Conservation (phyloP, 176 grass and related monocot species). For the Cenchrus fungigraminus region DNA sequence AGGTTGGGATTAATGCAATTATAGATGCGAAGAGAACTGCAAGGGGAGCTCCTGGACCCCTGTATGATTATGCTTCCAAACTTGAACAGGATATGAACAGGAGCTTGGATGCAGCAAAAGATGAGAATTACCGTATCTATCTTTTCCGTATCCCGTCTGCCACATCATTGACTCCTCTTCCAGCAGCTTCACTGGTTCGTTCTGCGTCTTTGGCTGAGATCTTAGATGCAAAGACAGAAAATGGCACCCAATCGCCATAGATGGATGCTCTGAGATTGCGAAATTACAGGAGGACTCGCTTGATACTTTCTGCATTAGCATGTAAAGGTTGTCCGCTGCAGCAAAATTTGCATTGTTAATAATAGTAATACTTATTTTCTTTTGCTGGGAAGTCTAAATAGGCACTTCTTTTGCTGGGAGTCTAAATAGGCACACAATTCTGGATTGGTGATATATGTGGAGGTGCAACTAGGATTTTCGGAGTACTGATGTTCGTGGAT, state of each 20-base stretch:
- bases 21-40: conserved; percentile 56
- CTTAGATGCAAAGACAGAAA: conserved; percentile 45
- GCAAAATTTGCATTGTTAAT: background rate
- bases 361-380: background rate
- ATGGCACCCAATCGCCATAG: conserved; percentile 9
- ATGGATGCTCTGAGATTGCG: background rate
- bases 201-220: conserved; percentile 43
- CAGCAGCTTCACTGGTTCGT: conserved; percentile 60
- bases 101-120: conserved; percentile 54
- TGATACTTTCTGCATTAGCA: background rate
- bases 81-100: conserved; percentile 57
- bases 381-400: background rate
- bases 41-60: conserved; percentile 49
- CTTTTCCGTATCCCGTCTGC: conserved; percentile 55
- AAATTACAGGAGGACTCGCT: background rate
- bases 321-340: conserved; percentile 7
- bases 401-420: background rate
- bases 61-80: conserved; percentile 56
- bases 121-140: conserved; percentile 62
- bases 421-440: conserved; percentile 12
- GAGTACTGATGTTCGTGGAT: background rate
- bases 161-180: conserved; percentile 39
- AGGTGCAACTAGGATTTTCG: background rate
- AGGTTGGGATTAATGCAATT: conserved; percentile 49
- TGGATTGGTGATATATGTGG: background rate